Base-by-base conservation (phyloP, 1,284 basidiomycete species). In the Phylloporus gajari region DNA sequence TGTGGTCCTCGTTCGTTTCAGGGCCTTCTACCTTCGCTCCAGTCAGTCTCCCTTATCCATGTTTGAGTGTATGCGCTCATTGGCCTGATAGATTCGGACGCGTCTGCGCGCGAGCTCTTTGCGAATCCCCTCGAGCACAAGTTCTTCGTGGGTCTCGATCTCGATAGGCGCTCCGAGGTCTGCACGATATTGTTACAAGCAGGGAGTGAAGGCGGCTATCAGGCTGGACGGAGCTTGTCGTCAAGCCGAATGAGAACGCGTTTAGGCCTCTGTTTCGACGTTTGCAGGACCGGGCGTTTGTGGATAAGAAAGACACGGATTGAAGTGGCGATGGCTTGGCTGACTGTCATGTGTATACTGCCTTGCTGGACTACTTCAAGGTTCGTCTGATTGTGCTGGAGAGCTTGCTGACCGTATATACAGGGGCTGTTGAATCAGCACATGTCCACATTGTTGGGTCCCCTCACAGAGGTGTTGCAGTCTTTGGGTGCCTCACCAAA, bases 251-350 rank as follows among this genome's bases (percentile, higher is more conserved):
- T 79, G 98, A 99, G 80, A 90, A 92, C 1, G 90, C 94, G 0
- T 99, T 99, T 91, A 91, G 92, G 76, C 97, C 97, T 3, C 85
- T 99, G 27, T 98, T 98, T 88, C 91, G 97, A 72, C 92, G 93
- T 73, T 85, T 97, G 75, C 97, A 95, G 80, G 97, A 99, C 82
- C 99, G 98, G 97, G 96, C 96, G 0, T 97, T 97, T 74, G 88
- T 86, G 3, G 86, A 88, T 68, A 86, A 87, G 56, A 81, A 83
- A 53, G 84, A 91, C 92, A 80, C 70, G 88, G 82, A 15, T n/a
- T 13, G 60, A 27, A 1, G 56, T 30, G 42, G 35, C 8, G 30
- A 64, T 35, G 4, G 13, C 58, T n/a, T 12, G 66, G 46, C 2
- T 32, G 67, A 70, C 79, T 92, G 92, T 76, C 90, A 91, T 73